phyloP scores from a whole-genome alignment of 2,329 filamentous ascomycete species.

The Dactylellina leptospora region DNA sequence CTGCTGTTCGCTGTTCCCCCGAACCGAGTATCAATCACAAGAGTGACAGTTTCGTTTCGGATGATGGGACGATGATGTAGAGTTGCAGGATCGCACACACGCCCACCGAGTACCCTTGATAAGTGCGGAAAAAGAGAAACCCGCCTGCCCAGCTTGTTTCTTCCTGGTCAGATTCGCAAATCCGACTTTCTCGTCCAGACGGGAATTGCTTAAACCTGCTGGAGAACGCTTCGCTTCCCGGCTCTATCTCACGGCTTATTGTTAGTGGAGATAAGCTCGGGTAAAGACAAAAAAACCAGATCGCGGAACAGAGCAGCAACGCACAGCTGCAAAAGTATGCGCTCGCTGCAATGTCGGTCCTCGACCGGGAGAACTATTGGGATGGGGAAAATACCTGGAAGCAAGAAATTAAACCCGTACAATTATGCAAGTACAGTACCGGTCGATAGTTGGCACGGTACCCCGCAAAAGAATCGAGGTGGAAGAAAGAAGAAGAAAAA shows the following conservation, averaged over 20 bases:
- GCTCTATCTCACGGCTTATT: conserved; percentile 25
- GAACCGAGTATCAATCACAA: conserved; percentile 52
- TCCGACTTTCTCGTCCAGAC: conserved; percentile 23
- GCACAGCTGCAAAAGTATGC: conserved; percentile 5
- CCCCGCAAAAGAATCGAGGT: conserved; percentile 24
- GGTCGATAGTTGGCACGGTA: conserved; percentile 14
- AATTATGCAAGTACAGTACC: conserved; percentile 11
- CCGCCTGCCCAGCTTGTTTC: conserved; percentile 28
- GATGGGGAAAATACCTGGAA: conserved; percentile 10
- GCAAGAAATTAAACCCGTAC: conserved; percentile 1
- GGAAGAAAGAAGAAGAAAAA: conserved; percentile 14
- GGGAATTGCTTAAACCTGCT: conserved; percentile 12
- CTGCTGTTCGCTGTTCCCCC: conserved; percentile 51
- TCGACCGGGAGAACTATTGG: conserved; percentile 7
- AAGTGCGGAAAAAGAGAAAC: conserved; percentile 35
- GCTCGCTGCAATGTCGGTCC: conserved; percentile 11
- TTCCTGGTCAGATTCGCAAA: conserved; percentile 29
- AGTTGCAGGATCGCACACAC: conserved; percentile 40
- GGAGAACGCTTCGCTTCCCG: conserved; percentile 19
- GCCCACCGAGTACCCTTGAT: conserved; percentile 20
- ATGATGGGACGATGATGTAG: conserved; percentile 53
- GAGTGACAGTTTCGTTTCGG: conserved; percentile 52
- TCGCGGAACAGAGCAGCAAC: conserved; percentile 17
- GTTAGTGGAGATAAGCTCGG: conserved; percentile 45
- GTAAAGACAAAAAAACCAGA: conserved; percentile 39